Evolutionary conservation across 805 yeast genomes (phyloP).

Genomic region (Starmera amethionina): DNA sequence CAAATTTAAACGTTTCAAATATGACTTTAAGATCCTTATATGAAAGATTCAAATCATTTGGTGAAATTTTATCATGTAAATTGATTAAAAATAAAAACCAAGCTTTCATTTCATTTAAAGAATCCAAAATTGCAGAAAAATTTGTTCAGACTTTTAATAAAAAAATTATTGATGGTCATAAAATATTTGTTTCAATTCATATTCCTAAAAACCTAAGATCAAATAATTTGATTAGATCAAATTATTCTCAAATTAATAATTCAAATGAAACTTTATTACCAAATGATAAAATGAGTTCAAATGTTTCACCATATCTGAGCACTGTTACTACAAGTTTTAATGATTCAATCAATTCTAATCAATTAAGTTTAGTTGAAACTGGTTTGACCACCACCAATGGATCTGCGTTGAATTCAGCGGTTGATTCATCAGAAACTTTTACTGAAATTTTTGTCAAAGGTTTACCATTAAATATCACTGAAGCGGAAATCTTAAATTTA

Average conservation of each 20-base stretch:
- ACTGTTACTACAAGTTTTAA: no score
- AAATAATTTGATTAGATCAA: not conserved
- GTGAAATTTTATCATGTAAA: conserved; percentile 34
- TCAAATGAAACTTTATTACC: conserved; percentile 5
- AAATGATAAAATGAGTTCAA: not conserved
- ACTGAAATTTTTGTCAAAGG: conserved; percentile 37
- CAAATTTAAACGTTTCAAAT: conserved; percentile 25
- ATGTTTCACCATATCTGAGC: no score
- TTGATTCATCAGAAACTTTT: conserved; percentile 3
- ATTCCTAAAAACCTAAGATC: conserved; percentile 20
- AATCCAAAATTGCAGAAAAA: conserved; percentile 21
- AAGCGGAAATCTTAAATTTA: conserved; percentile 29
- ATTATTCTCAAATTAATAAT: not conserved
- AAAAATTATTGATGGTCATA: conserved; percentile 19
- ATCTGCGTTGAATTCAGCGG: no score
- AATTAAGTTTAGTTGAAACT: no score
- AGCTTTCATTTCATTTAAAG: conserved; percentile 30
- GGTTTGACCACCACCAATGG: no score
- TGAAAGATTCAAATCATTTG: conserved; percentile 38
- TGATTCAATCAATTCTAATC: no score
- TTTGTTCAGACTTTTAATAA: conserved; percentile 25
- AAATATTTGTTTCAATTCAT: conserved; percentile 30
- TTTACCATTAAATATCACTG: conserved; percentile 30
- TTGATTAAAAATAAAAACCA: conserved; percentile 26
- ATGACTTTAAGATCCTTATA: conserved; percentile 36